Base-by-base conservation (phyloP, 2,329 filamentous ascomycete genomes). In the Aspergillus transmontanensis region DNA sequence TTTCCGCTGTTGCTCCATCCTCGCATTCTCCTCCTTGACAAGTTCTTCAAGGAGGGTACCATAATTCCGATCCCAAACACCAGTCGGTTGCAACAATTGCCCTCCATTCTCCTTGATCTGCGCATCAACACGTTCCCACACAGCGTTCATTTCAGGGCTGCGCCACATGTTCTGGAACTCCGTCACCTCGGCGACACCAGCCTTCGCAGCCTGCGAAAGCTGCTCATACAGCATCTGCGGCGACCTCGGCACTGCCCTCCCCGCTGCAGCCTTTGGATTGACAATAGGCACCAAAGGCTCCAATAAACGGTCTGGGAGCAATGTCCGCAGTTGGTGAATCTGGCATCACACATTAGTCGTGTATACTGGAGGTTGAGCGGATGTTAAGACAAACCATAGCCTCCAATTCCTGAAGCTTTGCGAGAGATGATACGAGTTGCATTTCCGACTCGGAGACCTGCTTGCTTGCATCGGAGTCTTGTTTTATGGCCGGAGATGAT, bases 41-140 rank as follows among this genome's bases (percentile, higher is more conserved):
- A 80, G 65, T 11, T 74, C 69, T 56, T 73, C 70, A 3, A 78
- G 66, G 16, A 81, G 64, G 4, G 65, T 64, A 39, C 71, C 73
- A 50, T 82, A 82, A 63, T 82, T 78, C 21, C 71, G 66, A 39
- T 77, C 74, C 80, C 80, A 82, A 43, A 77, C 71, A 9, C 76
- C 75, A 0, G 69, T 74, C 6, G 76, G 72, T 64, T 78, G 77
- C 34, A 79, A 66, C 48, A 77, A 68, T 6, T 72, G 72, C 6
- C 80, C 80, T 21, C 72, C 73, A 3, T 75, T 75, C 57, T 80
- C 76, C 43, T 69, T 72, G 59, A 80, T 70, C 39, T 75, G 74
- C 26, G 72, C 71, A 28, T 78, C 74, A 9, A 80, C 70, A 36
- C 71, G 71, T 2, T 75, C 71, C 76, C 78, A 80, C 10, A 82